Base-by-base conservation (phyloP, 164 flowering plant species). In the Magnolia officinalis region DNA sequence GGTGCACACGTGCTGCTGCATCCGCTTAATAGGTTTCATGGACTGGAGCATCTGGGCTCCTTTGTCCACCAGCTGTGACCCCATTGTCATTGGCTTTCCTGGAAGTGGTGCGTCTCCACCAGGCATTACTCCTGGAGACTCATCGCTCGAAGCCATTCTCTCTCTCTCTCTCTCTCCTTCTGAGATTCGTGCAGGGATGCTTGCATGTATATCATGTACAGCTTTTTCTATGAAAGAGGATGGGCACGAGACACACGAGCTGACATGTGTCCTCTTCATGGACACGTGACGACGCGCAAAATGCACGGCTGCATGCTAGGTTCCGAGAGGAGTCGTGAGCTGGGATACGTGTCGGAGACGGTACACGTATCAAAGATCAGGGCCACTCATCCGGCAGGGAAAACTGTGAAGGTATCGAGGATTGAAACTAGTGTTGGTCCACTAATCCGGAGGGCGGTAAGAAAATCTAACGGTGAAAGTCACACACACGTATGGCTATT, bases 31-130 rank as follows among this genome's bases (percentile, higher is more conserved):
- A 1, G 97, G 97, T 74, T 86, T 89, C 81, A 93, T 21, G 0
- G 93, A 86, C 82, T 95, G 98, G 85, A 93, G 21, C 90, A 93
- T 83, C 68, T 82, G 80, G 0, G 94, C 90, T 0, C 97, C 92
- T 75, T 83, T 88, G 82, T 91, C 94, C n/a, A 91, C 37, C 75
- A 88, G 20, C 59, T 80, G 70, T 63, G 86, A 86, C 72, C 66
- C 77, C 75, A 88, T 21, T 55, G 89, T 75, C 87, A 85, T 80
- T 23, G 85, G 78, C 80, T 80, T 58, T 16, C 92, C 96, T 45
- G 94, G 87, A 50, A 89, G 73, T n/a, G 61, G n/a, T 50, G 4
- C 73, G 2, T 73, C 84, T 2, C 76, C 80, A 18, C 16, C 65
- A 5, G 79, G 71, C 67, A 80, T 64, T 11, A 29, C 24, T 6